phyloP scores from a whole-genome alignment of 176 grass and related monocot genomes.

The Dendrocalamus sinicus region DNA sequence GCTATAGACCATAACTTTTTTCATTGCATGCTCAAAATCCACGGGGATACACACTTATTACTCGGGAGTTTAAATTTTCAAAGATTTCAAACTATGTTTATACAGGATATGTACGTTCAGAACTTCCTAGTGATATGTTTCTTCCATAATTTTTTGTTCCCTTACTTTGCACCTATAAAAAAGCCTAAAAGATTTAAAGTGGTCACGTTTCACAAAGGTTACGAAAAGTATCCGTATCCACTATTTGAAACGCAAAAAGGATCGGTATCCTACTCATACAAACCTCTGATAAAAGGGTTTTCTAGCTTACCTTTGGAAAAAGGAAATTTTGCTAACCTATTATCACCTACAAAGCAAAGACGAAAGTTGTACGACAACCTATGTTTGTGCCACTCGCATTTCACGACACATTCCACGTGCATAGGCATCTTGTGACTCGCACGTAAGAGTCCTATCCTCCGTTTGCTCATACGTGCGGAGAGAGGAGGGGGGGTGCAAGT shows the following conservation, averaged over 20 bases:
- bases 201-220: constrained; percentile 14
- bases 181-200: constrained; percentile 33
- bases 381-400: neutral
- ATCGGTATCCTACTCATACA: neutral
- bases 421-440: constrained; percentile 24
- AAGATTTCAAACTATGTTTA: neutral
- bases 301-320: constrained; percentile 32
- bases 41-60: neutral
- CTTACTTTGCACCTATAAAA: neutral
- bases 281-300: constrained; percentile 16
- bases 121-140: neutral
- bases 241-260: neutral
- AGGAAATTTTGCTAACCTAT: neutral
- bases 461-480: constrained; percentile 11
- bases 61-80: neutral
- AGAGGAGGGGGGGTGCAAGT: neutral
- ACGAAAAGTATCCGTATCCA: constrained; percentile 35
- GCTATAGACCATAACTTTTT: neutral
- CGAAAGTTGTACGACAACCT: constrained; percentile 4
- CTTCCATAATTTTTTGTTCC: neutral
- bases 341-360: constrained; percentile 25
- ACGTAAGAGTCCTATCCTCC: constrained; percentile 23
- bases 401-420: constrained; percentile 24
- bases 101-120: neutral
- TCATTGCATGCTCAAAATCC: neutral